Evolutionary conservation across 2,329 filamentous ascomycete genomes (phyloP), one percentile per base, ranked within the genome.

Genomic region (Allantophomopsis cytisporea): DNA sequence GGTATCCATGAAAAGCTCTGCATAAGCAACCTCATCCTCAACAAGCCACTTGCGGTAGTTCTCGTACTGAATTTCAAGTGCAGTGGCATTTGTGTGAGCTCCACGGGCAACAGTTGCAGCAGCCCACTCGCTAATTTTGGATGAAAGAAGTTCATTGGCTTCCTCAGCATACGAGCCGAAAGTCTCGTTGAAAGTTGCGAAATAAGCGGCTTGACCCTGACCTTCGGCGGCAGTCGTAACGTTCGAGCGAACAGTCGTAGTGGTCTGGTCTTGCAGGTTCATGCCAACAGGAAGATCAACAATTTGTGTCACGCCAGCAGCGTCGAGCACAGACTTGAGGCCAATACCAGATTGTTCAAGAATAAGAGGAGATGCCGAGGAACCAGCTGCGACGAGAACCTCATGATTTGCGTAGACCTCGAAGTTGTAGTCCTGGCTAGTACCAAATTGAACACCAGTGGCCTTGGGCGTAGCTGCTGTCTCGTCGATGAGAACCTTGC

Each of bases 241-340:
- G 6, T 40, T 21, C 0, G 48, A 45, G 14, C 14, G 30, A 7
- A 54, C 47, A 13, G 41, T 45, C 4, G 50, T 50, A 10, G 48
- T 51, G 14, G 52, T 56, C 31, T 56, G 52, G 32, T 55, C 54
- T 41, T 56, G 51, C 31, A 54, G 39, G 21, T 56, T 56, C 13
- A 50, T 36, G 31, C 54, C 52, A n/a, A 56, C 52, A 1, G 54
- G 52, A 2, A 56, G 45, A 4, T 55, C 43, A 28, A 55, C 32
- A 6, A 43, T 31, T 54, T 39, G 45, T 34, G 35, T 17, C 13
- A 40, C 20, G n/a, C 39, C 39, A n/a, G 36, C 35, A 21, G 35
- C 16, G 6, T 38, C 39, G n/a, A 41, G 39, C 8, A 38, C 23
- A 14, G 17, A 14, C 39, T 38, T 38, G 3, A 32, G 31, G 14